Evolutionary conservation across 2,329 filamentous ascomycete genomes (phyloP).

Genomic region (Colletotrichum camelliae): DNA sequence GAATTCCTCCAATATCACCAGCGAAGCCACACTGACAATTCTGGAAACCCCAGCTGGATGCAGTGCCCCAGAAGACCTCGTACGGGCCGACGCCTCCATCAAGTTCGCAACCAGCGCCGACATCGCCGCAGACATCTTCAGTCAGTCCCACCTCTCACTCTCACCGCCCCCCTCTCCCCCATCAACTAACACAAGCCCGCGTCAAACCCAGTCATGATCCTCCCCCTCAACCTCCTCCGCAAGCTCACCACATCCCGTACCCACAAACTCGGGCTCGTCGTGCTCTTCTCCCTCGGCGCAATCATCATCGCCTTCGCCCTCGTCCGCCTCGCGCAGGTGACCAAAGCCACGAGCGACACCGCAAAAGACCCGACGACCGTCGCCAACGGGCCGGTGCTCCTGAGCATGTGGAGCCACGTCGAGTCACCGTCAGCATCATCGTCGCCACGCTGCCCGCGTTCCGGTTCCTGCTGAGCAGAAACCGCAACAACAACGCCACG

Average conservation of each 20-base stretch:
- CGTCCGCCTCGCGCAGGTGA: background rate
- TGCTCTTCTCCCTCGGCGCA: slow-evolving; percentile 16
- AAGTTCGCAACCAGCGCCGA: slow-evolving; percentile 6
- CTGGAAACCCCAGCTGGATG: background rate
- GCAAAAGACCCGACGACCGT: slow-evolving; percentile 11
- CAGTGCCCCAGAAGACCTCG: slow-evolving; percentile 1
- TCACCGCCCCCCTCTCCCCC: background rate
- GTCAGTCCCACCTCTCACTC: background rate
- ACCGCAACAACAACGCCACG: background rate
- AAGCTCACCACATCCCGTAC: background rate
- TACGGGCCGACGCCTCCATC: slow-evolving; percentile 2
- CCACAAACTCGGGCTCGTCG: slow-evolving; percentile 11
- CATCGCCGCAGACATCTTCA: background rate
- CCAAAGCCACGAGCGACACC: slow-evolving; percentile 11
- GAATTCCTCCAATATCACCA: background rate
- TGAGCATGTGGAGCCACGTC: slow-evolving; percentile 21
- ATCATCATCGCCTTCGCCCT: slow-evolving; percentile 20
- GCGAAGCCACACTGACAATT: background rate
- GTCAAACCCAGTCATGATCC: background rate
- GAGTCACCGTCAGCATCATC: slow-evolving; percentile 15
- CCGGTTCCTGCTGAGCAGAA: slow-evolving; percentile 8
- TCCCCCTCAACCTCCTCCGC: slow-evolving; percentile 4
- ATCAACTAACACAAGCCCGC: background rate
- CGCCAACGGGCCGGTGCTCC: slow-evolving; percentile 16
- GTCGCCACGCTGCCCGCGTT: slow-evolving; percentile 19